phyloP scores from a whole-genome alignment of 2,329 filamentous ascomycete genomes.

The Ascochyta fabae region DNA sequence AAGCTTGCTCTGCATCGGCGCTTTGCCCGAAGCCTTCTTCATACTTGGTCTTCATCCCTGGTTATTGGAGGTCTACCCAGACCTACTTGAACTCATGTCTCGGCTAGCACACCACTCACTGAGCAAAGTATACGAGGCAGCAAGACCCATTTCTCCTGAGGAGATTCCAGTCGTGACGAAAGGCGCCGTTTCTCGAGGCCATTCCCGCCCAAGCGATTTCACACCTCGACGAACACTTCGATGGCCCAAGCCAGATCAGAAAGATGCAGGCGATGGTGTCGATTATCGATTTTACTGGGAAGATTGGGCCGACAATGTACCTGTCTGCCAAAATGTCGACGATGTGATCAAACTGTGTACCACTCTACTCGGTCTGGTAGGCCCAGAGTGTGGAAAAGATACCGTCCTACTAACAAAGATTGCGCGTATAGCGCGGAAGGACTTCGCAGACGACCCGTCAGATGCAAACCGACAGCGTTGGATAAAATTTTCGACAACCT shows the following conservation, averaged over 20 bases:
- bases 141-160: conserved; percentile 55
- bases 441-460: conserved; percentile 72
- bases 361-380: conserved; percentile 83
- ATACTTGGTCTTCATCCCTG: conserved; percentile 92
- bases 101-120: conserved; percentile 85
- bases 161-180: conserved; percentile 50
- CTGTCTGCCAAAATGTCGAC: conserved; percentile 86
- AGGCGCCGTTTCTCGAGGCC: conserved; percentile 60
- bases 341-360: conserved; percentile 88
- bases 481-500: conserved; percentile 80
- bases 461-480: conserved; percentile 76
- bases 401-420: conserved; percentile 78
- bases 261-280: conserved; percentile 74
- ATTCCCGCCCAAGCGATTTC: conserved; percentile 65
- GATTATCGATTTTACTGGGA: conserved; percentile 96
- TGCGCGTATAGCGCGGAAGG: conserved; percentile 82
- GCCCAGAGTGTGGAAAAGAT: conserved; percentile 89
- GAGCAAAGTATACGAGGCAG: conserved; percentile 70
- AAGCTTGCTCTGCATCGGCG: conserved; percentile 87
- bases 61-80: conserved; percentile 84
- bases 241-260: conserved; percentile 84
- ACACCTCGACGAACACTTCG: conserved; percentile 71
- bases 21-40: conserved; percentile 89
- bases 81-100: conserved; percentile 80
- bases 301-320: conserved; percentile 93